Evolutionary conservation across 768 basidiomycete genomes (phyloP).

Genomic region (Grammothele lineata): DNA sequence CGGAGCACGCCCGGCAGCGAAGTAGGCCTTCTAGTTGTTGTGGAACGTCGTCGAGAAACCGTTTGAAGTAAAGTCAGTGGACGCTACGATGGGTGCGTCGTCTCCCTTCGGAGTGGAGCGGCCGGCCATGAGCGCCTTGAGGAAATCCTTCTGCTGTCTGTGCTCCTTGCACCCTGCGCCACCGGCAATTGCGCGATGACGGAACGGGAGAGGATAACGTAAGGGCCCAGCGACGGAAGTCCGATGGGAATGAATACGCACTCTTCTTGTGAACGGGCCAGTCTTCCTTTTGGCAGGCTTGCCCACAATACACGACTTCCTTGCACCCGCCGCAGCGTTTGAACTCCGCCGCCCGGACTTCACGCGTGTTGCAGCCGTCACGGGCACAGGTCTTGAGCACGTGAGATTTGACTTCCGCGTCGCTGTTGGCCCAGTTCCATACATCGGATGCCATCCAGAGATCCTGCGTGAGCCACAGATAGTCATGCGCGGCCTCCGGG

Average conservation of each 20-base stretch:
- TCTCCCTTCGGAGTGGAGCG: background rate
- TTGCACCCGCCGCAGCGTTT: constrained; percentile 39
- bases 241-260: too few species aligned
- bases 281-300: constrained; percentile 28
- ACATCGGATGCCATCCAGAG: constrained; percentile 40
- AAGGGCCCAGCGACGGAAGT: too few species aligned
- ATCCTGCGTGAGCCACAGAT: constrained; percentile 41
- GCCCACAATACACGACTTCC: constrained; percentile 27
- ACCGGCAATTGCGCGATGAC: too few species aligned
- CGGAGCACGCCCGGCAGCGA: background rate
- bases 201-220: too few species aligned
- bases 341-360: constrained; percentile 32
- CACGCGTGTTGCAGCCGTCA: constrained; percentile 27
- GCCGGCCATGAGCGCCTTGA: constrained; percentile 9
- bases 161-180: constrained; percentile 10
- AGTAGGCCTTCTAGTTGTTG: background rate
- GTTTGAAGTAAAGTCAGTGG: constrained; percentile 13
- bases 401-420: constrained; percentile 28
- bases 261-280: constrained; percentile 27
- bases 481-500: constrained; percentile 42
- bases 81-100: constrained; percentile 9
- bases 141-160: constrained; percentile 8
- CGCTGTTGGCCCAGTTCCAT: constrained; percentile 41
- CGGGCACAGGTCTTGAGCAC: constrained; percentile 34
- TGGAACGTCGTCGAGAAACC: constrained; percentile 13